phyloP scores from a whole-genome alignment of 1,284 basidiomycete species.

The Rhodofomes roseus region DNA sequence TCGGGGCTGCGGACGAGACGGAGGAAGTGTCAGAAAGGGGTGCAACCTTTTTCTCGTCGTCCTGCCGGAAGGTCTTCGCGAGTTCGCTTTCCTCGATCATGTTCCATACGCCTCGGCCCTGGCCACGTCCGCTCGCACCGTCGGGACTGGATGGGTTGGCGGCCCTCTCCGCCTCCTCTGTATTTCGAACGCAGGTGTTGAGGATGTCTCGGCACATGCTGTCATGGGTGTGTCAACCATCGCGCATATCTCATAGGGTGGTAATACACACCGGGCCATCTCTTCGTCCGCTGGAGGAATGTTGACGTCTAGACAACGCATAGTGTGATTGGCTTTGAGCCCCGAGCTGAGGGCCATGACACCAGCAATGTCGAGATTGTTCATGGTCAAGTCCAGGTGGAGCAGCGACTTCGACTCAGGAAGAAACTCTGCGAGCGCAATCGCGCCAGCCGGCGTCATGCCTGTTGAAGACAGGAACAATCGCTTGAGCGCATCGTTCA shows the following conservation, averaged over 20 bases:
- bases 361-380: constrained; percentile 83
- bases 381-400: constrained; percentile 85
- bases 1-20: constrained; percentile 15
- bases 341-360: constrained; percentile 90
- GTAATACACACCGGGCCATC: constrained; percentile 66
- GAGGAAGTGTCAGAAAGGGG: constrained; percentile 21
- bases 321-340: constrained; percentile 76
- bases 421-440: constrained; percentile 94
- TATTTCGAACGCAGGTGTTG: constrained; percentile 86
- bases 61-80: constrained; percentile 61
- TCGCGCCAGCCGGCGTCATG: constrained; percentile 83
- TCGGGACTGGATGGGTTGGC: constrained; percentile 31
- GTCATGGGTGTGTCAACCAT: no score
- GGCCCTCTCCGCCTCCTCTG: constrained; percentile 70
- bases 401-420: constrained; percentile 86
- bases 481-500: constrained; percentile 90
- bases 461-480: constrained; percentile 87
- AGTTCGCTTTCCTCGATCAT: constrained; percentile 81
- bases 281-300: constrained; percentile 88
- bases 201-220: constrained; percentile 77
- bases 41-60: constrained; percentile 58
- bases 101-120: constrained; percentile 70
- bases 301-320: constrained; percentile 92
- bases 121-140: constrained; percentile 33
- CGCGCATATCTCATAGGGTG: no score